Evolutionary conservation across 2,329 filamentous ascomycete genomes (phyloP).

Genomic region (Sporothrix globosa): DNA sequence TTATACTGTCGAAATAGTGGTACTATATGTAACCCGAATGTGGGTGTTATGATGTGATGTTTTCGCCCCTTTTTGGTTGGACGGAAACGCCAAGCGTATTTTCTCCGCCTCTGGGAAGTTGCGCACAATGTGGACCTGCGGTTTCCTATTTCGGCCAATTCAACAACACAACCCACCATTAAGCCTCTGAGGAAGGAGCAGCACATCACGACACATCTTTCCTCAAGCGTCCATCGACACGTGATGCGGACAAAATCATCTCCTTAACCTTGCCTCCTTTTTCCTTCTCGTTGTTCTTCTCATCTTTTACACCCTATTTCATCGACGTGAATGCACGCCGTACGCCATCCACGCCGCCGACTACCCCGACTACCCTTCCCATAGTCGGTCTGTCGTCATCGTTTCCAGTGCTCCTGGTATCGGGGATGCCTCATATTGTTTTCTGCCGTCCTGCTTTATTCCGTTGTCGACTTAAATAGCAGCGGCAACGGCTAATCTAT

Average conservation of each 20-base stretch:
- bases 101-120: background rate
- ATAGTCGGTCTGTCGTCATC: constrained; percentile 20
- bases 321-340: background rate
- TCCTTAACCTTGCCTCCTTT: background rate
- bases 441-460: background rate
- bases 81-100: constrained; percentile 12
- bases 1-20: background rate
- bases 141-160: background rate
- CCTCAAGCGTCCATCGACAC: background rate
- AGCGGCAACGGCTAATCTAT: constrained; percentile 20
- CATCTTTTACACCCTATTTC: background rate
- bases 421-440: background rate
- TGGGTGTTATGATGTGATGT: background rate
- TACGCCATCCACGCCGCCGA: background rate
- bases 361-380: background rate
- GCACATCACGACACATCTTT: background rate
- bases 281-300: background rate
- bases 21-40: background rate
- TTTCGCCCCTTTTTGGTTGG: constrained; percentile 6
- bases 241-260: background rate
- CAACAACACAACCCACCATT: background rate
- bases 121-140: background rate
- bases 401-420: background rate
- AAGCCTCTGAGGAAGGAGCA: constrained; percentile 6
- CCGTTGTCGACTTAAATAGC: constrained; percentile 21